Evolutionary conservation across 2,329 filamentous ascomycete species (phyloP).

Genomic region (Aspergillus melleus): DNA sequence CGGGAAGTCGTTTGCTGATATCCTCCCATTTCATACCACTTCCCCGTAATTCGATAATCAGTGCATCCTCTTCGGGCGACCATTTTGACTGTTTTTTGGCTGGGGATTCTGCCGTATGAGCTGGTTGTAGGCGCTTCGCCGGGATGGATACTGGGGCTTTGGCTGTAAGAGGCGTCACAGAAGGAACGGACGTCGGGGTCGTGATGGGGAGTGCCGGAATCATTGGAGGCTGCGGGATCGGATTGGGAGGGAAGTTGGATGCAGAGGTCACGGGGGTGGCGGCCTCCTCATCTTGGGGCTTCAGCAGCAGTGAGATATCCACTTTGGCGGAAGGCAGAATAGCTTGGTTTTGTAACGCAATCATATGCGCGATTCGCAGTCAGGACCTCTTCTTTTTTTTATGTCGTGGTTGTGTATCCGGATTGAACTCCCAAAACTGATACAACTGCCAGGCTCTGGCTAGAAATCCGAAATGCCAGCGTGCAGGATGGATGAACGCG

Average conservation of each 20-base stretch:
- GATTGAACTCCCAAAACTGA: background rate
- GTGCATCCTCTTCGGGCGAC: constrained; percentile 88
- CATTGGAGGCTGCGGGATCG: constrained; percentile 30
- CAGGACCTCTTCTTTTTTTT: background rate
- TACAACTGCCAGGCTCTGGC: background rate
- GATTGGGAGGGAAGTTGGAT: constrained; percentile 35
- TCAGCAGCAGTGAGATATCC: constrained; percentile 92
- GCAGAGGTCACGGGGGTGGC: constrained; percentile 29
- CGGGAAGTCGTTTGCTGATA: constrained; percentile 86
- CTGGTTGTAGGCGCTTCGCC: constrained; percentile 45
- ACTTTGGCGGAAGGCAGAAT: constrained; percentile 64
- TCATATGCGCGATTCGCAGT: constrained; percentile 42
- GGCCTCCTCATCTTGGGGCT: constrained; percentile 53
- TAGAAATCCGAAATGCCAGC: background rate
- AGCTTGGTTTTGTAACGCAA: constrained; percentile 42
- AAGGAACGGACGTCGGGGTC: constrained; percentile 24
- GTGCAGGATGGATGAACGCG: no score
- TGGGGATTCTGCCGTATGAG: constrained; percentile 60
- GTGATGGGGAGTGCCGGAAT: constrained; percentile 27
- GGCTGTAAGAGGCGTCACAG: constrained; percentile 30
- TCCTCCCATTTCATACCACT: constrained; percentile 99
- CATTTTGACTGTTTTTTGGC: constrained; percentile 97
- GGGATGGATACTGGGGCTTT: constrained; percentile 33
- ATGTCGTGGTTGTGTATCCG: background rate
- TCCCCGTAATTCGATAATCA: constrained; percentile 88